A percentile compares a stretch with the other conserved stretches of the same genome.
phyloP scores from a whole-genome alignment of 441 rosid species.

The Geranium incanum region DNA sequence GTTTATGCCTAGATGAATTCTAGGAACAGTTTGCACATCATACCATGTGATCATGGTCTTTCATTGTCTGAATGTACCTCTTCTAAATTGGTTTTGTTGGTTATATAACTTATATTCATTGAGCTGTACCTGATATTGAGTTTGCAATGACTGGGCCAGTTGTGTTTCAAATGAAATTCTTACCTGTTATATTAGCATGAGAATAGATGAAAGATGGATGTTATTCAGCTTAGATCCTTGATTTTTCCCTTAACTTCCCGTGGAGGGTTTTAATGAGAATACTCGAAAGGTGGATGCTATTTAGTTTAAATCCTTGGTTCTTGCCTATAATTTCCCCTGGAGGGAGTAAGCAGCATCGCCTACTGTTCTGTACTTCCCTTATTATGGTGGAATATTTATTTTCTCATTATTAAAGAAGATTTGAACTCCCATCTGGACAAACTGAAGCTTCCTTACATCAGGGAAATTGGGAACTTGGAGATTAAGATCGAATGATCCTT shows the following conservation, averaged over 20 bases:
- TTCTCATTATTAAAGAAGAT: neutral
- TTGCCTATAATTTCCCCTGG: neutral
- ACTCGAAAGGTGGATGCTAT: neutral
- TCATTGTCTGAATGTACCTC: neutral
- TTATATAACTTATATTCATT: neutral
- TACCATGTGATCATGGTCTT: neutral
- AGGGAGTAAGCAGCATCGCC: neutral
- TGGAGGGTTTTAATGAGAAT: neutral
- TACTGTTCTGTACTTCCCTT: neutral
- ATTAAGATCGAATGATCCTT: neutral
- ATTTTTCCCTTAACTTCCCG: neutral
- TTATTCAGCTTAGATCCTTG: neutral
- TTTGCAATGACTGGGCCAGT: conserved; percentile 10
- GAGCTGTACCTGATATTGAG: neutral
- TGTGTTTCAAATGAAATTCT: neutral
- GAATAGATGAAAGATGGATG: neutral
- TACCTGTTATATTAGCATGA: neutral
- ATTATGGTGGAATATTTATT: neutral
- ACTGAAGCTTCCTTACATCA: neutral
- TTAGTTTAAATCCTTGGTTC: neutral
- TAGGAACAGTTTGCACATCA: neutral
- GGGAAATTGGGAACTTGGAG: neutral
- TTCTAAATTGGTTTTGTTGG: neutral
- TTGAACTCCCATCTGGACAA: neutral
- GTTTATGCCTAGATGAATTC: conserved; percentile 11